Conservation (phyloP, 23 red algal genomes). For the Gracilariopsis chorda region DNA sequence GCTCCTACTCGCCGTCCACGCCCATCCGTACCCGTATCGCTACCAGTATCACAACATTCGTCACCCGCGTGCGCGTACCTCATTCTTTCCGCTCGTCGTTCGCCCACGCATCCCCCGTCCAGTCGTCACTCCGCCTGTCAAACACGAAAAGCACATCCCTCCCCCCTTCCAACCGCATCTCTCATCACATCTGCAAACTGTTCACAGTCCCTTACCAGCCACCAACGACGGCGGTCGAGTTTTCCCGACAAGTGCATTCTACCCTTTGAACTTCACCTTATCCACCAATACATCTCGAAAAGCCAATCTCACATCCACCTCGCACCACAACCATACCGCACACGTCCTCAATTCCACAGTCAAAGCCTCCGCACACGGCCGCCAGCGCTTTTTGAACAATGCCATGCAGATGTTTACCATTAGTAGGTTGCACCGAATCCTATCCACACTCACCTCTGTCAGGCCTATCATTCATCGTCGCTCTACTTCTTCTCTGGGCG, state of each 20-base stretch:
- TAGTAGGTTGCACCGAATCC: not conserved
- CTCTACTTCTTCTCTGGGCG: too few species aligned
- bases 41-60: too few species aligned
- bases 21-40: not conserved
- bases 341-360: too few species aligned
- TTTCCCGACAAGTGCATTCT: not conserved
- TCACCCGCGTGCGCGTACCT: not conserved
- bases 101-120: not conserved
- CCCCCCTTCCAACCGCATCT: too few species aligned
- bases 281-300: not conserved
- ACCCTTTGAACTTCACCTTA: not conserved
- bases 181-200: not conserved
- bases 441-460: not conserved
- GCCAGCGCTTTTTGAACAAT: too few species aligned
- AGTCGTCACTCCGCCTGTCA: not conserved
- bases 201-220: not conserved
- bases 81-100: not conserved
- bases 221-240: not conserved
- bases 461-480: not conserved
- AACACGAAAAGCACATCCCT: not conserved
- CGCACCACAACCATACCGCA: too few species aligned
- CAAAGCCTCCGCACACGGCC: too few species aligned
- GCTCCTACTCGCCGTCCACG: not conserved
- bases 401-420: too few species aligned
- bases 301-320: too few species aligned